phyloP scores from a whole-genome alignment of 768 basidiomycete species.

The Pleurotus djamor region DNA sequence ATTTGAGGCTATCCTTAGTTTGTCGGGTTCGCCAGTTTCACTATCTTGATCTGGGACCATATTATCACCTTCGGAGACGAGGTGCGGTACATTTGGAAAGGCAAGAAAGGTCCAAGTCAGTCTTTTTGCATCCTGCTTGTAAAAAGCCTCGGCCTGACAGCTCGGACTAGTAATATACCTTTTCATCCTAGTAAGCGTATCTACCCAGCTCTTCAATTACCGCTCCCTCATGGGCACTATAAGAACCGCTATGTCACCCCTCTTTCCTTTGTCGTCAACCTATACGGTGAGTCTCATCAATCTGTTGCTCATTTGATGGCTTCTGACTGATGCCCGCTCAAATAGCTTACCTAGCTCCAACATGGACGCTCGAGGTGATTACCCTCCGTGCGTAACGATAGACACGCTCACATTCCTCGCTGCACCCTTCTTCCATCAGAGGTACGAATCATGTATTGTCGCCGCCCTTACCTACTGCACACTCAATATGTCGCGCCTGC shows the following conservation, averaged over 20 bases:
- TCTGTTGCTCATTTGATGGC: not conserved
- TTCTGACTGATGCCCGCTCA: not conserved
- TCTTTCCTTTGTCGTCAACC: conserved; percentile 57
- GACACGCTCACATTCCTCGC: conserved; percentile 26
- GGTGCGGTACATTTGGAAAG: conserved; percentile 51
- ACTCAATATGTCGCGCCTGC: not conserved
- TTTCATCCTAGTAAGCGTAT: conserved; percentile 36
- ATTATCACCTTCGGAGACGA: conserved; percentile 49
- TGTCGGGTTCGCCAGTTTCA: conserved; percentile 50
- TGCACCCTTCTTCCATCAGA: conserved; percentile 37
- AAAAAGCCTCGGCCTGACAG: not conserved
- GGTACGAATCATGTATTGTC: conserved; percentile 16
- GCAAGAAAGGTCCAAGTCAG: conserved; percentile 43
- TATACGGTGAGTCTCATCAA: conserved; percentile 32
- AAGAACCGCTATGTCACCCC: conserved; percentile 69
- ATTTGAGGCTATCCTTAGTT: conserved; percentile 26
- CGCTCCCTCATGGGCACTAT: not conserved
- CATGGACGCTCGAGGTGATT: conserved; percentile 36
- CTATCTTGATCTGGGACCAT: conserved; percentile 55
- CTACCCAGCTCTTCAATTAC: not conserved
- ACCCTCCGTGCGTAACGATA: not conserved
- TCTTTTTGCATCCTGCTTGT: no score
- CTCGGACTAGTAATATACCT: conserved; percentile 33
- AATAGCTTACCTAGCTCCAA: conserved; percentile 38
- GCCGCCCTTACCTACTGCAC: no score